Evolutionary conservation across 352 stramenopile genomes (phyloP), one percentile per base, ranked within the genome.

Genomic region (Phytopythium vexans): DNA sequence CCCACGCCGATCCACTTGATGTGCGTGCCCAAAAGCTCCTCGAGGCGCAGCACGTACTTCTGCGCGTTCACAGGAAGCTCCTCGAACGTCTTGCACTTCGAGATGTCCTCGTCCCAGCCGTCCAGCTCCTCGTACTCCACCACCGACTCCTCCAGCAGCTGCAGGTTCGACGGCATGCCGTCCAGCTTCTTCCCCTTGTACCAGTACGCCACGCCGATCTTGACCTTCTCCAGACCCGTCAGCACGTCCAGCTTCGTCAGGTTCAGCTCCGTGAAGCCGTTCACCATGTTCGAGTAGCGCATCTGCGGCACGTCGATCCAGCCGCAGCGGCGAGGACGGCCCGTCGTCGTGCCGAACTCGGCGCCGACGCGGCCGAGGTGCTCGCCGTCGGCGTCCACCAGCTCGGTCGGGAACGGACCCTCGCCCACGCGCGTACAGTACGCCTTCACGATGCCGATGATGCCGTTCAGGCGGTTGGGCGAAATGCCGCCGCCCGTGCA

Each of bases 231-330:
- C 31, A 99, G 72, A n/a, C 97, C 97, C 35, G 96, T 99, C 46
- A 99, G 81, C 42, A 99, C 96, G 76, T 99, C 97, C 42, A 99
- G 72, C 81, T 99, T 99, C 64, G 97, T 99, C 62, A 99, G 64
- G 70, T 99, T 99, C 49, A 99, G 68, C 52, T 94, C 88, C 39
- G 95, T 98, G 81, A 98, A 99, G 62, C 84, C 86, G 70, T 98
- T 98, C 49, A 98, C 75, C 74, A 97, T 86, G 64, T 86, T 89
- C 16, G 86, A 96, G 79, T 97, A 98, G 39, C 79, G 75, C 84
- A 98, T 96, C 70, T 97, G 92, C 37, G 94, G 96, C 46, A 99
- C 94, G 70, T 99, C 97, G 50, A 99, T 77, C 97, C 97, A 99
- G 43, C 97, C 97, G 60, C 97, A 99, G 55, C 97, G 94, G 56